Percentiles rank a stretch among this genome's conserved stretches.
phyloP scores from a whole-genome alignment of 768 basidiomycete genomes.

The Exidia glandulosa region DNA sequence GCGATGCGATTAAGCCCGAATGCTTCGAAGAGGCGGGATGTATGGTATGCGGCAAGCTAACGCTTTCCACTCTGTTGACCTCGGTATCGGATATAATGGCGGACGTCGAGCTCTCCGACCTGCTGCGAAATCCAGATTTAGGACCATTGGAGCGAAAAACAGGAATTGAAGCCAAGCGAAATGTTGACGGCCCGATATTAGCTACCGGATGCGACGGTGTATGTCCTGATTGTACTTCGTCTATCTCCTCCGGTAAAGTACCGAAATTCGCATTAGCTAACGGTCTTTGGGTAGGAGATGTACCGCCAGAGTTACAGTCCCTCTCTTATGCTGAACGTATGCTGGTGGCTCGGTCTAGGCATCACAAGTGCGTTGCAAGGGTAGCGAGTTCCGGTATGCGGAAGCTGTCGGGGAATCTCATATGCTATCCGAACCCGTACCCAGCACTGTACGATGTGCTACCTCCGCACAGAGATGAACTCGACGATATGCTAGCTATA shows the following conservation, averaged over 20 bases:
- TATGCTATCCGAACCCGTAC: conserved; percentile 13
- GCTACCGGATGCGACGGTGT: background rate
- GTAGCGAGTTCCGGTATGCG: conserved; percentile 18
- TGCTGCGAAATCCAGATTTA: background rate
- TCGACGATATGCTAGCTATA: conserved; percentile 23
- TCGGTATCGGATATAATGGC: background rate
- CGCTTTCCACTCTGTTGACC: background rate
- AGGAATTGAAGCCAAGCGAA: background rate
- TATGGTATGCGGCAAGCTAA: background rate
- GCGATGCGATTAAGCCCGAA: no score
- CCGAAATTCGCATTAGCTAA: conserved; percentile 22
- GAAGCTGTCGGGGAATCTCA: conserved; percentile 25
- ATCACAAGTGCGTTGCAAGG: conserved; percentile 21
- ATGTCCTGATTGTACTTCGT: background rate
- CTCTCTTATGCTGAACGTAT: conserved; percentile 22
- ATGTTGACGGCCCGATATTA: background rate
- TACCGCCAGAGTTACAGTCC: conserved; percentile 17
- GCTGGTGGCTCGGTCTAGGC: conserved; percentile 16
- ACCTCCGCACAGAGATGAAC: conserved; percentile 10
- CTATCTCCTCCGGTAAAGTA: conserved; percentile 3
- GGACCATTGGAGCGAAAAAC: background rate
- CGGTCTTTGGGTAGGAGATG: conserved; percentile 25
- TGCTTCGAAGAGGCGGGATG: background rate
- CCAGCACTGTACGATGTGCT: background rate
- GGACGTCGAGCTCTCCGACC: background rate